These are phyloP conservation scores for Austroboletus novae-zelandiae DNA, from an alignment of 1,284 basidiomycete species.

Conservation along the genomic window DNA sequence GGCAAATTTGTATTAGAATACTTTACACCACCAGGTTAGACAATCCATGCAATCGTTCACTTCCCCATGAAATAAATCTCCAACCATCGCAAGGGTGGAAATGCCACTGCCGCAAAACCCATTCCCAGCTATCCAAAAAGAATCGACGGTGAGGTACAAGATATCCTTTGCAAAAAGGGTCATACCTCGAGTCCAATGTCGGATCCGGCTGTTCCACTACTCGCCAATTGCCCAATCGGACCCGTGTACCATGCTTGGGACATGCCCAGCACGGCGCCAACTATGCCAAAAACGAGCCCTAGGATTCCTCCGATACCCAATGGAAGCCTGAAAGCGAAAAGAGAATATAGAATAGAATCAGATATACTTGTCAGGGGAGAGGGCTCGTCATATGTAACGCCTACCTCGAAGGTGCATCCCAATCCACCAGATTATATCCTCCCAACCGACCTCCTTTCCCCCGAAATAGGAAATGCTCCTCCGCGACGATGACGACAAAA, in stretches of 20 bases:
- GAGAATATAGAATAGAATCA: no score
- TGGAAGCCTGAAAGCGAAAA: slow-evolving; percentile 40
- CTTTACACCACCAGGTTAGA: no score
- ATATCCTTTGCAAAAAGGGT: no score
- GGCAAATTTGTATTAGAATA: no score
- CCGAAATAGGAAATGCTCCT: slow-evolving; percentile 60
- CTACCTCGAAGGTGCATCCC: slow-evolving; percentile 46
- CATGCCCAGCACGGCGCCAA: slow-evolving; percentile 50
- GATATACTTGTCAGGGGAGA: background rate
- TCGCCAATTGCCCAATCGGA: slow-evolving; percentile 44
- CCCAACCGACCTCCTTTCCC: slow-evolving; percentile 40
- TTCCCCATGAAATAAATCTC: slow-evolving; percentile 43
- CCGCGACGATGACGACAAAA: slow-evolving; percentile 55
- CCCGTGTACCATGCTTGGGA: slow-evolving; percentile 53
- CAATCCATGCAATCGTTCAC: slow-evolving; percentile 18
- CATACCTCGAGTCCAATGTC: slow-evolving; percentile 58
- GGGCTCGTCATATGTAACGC: no score
- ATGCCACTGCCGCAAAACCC: slow-evolving; percentile 40
- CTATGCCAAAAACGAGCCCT: slow-evolving; percentile 46
- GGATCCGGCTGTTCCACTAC: slow-evolving; percentile 37
- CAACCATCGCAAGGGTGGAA: slow-evolving; percentile 41
- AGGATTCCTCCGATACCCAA: slow-evolving; percentile 53
- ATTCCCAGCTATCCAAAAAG: slow-evolving; percentile 38
- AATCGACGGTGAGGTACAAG: no score
- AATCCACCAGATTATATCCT: slow-evolving; percentile 55